Evolutionary conservation across 768 basidiomycete species (phyloP).

Genomic region (Mycena haematopus): DNA sequence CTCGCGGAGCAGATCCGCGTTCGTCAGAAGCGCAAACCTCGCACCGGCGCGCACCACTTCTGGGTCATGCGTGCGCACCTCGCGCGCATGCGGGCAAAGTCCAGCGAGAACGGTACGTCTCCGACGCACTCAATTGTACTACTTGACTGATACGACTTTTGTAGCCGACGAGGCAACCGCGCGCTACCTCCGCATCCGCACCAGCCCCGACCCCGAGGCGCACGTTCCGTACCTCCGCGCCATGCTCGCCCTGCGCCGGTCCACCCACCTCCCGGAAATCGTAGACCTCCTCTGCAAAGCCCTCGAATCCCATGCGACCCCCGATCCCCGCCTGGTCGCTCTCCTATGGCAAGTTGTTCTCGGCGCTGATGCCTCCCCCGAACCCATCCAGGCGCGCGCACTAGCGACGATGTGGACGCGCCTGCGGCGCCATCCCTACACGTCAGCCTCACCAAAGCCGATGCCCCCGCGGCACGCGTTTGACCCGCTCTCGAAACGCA

Average conservation of each 20-base stretch:
- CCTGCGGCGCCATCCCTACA: slow-evolving; percentile 17
- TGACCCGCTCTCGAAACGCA: slow-evolving; percentile 8
- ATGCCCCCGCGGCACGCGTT: slow-evolving; percentile 5
- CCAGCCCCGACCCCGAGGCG: slow-evolving; percentile 46
- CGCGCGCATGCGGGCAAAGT: slow-evolving; percentile 33
- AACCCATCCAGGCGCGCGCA: slow-evolving; percentile 39
- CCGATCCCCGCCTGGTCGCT: slow-evolving; percentile 42
- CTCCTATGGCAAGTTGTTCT: slow-evolving; percentile 51
- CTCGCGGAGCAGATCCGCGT: slow-evolving; percentile 44
- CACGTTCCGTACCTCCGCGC: slow-evolving; percentile 55
- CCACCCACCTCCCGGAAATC: slow-evolving; percentile 37
- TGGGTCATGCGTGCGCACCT: slow-evolving; percentile 65
- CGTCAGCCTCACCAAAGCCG: not conserved
- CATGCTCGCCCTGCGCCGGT: slow-evolving; percentile 40
- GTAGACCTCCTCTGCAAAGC: slow-evolving; percentile 45
- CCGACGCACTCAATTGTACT: not conserved
- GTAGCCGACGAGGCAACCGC: slow-evolving; percentile 42
- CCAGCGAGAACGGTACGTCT: slow-evolving; percentile 26
- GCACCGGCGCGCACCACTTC: slow-evolving; percentile 56
- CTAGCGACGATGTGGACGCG: slow-evolving; percentile 45
- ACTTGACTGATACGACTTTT: not conserved
- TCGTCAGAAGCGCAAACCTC: slow-evolving; percentile 13
- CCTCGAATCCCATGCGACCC: slow-evolving; percentile 41
- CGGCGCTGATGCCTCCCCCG: slow-evolving; percentile 33
- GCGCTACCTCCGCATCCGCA: slow-evolving; percentile 49